phyloP scores from a whole-genome alignment of 2,329 filamentous ascomycete genomes.

The Aaosphaeria pasadenensis region DNA sequence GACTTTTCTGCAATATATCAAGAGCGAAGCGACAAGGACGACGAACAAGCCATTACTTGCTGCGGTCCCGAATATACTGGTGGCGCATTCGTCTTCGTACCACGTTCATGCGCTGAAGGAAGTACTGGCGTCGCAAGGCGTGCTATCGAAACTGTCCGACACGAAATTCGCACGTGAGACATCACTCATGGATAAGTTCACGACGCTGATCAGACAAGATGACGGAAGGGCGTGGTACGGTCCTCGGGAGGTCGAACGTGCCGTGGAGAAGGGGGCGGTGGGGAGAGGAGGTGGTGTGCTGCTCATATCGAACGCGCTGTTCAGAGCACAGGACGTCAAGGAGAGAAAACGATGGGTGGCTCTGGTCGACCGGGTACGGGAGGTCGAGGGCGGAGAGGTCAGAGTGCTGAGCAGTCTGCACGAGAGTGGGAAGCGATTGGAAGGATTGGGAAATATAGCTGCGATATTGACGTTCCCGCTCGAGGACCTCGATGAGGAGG shows the following conservation, averaged over 20 bases:
- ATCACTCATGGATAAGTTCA: slow-evolving; percentile 79
- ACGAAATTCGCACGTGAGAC: slow-evolving; percentile 88
- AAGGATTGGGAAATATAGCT: slow-evolving; percentile 81
- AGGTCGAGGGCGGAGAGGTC: slow-evolving; percentile 77
- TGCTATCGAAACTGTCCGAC: slow-evolving; percentile 73
- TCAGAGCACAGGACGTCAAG: slow-evolving; percentile 75
- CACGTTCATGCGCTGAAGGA: slow-evolving; percentile 86
- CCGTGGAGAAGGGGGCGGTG: slow-evolving; percentile 83
- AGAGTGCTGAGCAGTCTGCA: slow-evolving; percentile 89
- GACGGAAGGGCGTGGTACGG: slow-evolving; percentile 93
- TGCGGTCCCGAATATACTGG: slow-evolving; percentile 61
- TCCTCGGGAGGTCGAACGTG: slow-evolving; percentile 73
- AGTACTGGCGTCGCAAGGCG: slow-evolving; percentile 76
- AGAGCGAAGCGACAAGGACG: slow-evolving; percentile 58
- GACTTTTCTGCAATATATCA: slow-evolving; percentile 74
- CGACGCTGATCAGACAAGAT: slow-evolving; percentile 73
- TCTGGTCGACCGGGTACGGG: slow-evolving; percentile 84
- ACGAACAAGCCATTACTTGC: slow-evolving; percentile 69
- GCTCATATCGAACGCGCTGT: slow-evolving; percentile 82
- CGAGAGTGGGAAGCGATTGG: slow-evolving; percentile 84
- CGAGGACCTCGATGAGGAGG: slow-evolving; percentile 69
- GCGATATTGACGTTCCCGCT: slow-evolving; percentile 89
- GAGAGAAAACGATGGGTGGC: slow-evolving; percentile 77
- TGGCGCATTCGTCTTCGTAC: slow-evolving; percentile 81
- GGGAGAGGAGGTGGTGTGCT: slow-evolving; percentile 81